Base-by-base conservation (phyloP, 106 monocot genomes). In the Phalaenopsis equestris region DNA sequence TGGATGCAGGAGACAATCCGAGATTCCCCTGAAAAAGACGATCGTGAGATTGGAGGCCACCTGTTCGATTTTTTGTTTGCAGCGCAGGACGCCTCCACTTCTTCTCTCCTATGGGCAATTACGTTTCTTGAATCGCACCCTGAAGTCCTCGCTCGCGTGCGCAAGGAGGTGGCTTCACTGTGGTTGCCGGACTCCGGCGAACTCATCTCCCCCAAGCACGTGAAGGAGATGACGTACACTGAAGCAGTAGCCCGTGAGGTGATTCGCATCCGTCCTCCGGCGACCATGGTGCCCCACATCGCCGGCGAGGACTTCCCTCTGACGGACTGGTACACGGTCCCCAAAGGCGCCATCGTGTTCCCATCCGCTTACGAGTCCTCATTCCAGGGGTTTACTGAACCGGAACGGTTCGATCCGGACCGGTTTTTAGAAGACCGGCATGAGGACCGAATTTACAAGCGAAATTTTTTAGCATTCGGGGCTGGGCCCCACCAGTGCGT, bases 51-150 rank as follows among this genome's bases (percentile, higher is more conserved):
- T 64, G 97, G 89, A 9, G 85, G 97, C 15, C 86, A 94, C 78
- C 85, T 98, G 38, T 98, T 98, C 80, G 94, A 94, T 87, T 98
- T 98, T 84, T 81, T 98, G 75, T 98, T 98, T 85, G 92, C 97
- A 1, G 94, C 94, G 11, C 94, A 98, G 83, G 94, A 98, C 79
- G 97, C 97, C 5, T 94, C 94, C 24, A 98, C 94, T 9, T 98
- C 94, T 21, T 94, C 97, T 14, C 91, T 96, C 2, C 86, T 94
- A 17, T 98, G 97, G 97, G 97, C 94, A 9, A 81, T 98, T 42
- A 68, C 92, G n/a, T 72, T 94, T 36, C 89, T 98, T 2, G 97
- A 98, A 4, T 85, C 97, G 2, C 92, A 94, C 88, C 97, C 90
- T 30, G 88, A 89, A 12, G 87, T 98, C 21, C 85, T 94, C 18